phyloP scores from a whole-genome alignment of 1,284 basidiomycete species.

The Cystobasidium sp. region DNA sequence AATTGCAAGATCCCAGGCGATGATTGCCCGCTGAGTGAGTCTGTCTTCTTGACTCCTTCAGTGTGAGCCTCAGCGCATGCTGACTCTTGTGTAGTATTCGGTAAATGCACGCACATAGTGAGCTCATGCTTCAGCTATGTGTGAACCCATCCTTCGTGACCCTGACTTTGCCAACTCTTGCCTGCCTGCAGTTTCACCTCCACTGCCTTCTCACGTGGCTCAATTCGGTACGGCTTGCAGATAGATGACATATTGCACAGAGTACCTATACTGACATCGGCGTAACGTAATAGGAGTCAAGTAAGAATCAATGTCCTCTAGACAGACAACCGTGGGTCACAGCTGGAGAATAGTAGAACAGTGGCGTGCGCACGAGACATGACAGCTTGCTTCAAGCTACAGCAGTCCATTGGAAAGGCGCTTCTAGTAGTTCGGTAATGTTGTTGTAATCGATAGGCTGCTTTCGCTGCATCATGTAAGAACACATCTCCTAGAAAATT shows the following conservation, averaged over 20 bases:
- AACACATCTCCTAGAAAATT: too few relatives aligned
- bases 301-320: slow-evolving; percentile 72
- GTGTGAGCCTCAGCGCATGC: background rate
- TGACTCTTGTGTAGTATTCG: slow-evolving; percentile 73
- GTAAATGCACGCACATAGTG: slow-evolving; percentile 83
- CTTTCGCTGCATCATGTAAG: too few relatives aligned
- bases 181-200: slow-evolving; percentile 52
- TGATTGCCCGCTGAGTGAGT: slow-evolving; percentile 89
- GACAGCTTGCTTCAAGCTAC: too few relatives aligned
- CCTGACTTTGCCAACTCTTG: background rate
- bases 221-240: slow-evolving; percentile 75
- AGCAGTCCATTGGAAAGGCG: too few relatives aligned
- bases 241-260: background rate
- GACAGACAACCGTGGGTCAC: slow-evolving; percentile 81
- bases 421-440: slow-evolving; percentile 1
- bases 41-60: background rate
- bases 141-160: background rate
- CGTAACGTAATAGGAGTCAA: slow-evolving; percentile 27
- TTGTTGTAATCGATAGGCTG: background rate
- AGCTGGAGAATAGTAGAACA: slow-evolving; percentile 18
- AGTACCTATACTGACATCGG: background rate
- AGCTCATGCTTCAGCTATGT: background rate
- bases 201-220: slow-evolving; percentile 90
- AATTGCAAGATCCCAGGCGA: slow-evolving; percentile 94
- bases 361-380: too few relatives aligned